Evolutionary conservation across 1,139 yeast genomes (phyloP).

Genomic region (Blastobotrys persicus): DNA sequence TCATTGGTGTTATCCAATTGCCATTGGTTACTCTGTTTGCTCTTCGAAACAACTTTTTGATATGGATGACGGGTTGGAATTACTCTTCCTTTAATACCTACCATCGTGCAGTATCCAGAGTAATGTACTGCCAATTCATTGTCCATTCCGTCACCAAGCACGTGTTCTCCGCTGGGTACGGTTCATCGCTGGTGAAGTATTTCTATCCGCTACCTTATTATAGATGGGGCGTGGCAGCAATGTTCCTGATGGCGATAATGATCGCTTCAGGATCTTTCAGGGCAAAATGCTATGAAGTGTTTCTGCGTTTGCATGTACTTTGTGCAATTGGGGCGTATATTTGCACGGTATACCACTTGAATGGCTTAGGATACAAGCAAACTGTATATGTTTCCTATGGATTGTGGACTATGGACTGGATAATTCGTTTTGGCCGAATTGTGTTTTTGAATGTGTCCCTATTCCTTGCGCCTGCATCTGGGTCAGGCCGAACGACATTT

Average conservation of each 20-base stretch:
- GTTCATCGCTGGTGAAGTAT: conserved; percentile 34
- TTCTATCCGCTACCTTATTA: conserved; percentile 39
- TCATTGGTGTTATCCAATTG: conserved; percentile 54
- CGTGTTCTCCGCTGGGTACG: conserved; percentile 38
- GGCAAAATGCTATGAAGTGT: conserved; percentile 46
- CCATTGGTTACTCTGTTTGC: conserved; percentile 59
- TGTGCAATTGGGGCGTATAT: conserved; percentile 44
- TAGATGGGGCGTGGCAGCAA: conserved; percentile 59
- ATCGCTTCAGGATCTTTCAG: conserved; percentile 52
- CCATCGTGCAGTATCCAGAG: conserved; percentile 61
- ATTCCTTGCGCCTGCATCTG: conserved; percentile 31
- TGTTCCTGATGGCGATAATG: conserved; percentile 48
- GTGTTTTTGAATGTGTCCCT: conserved; percentile 43
- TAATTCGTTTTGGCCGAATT: conserved; percentile 40
- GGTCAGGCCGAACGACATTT: conserved; percentile 33
- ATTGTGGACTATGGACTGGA: conserved; percentile 46
- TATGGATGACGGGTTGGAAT: conserved; percentile 60
- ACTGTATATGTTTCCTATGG: conserved; percentile 42
- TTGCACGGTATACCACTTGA: conserved; percentile 50
- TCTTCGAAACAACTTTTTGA: conserved; percentile 57
- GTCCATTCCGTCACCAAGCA: conserved; percentile 41
- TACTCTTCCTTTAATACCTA: conserved; percentile 56
- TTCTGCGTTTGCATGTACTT: conserved; percentile 45
- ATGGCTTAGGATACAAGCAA: conserved; percentile 49
- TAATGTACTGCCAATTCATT: conserved; percentile 47